Evolutionary conservation across 371 early-diverging fungal genomes (phyloP).

Genomic region (Mucor circinelloides): DNA sequence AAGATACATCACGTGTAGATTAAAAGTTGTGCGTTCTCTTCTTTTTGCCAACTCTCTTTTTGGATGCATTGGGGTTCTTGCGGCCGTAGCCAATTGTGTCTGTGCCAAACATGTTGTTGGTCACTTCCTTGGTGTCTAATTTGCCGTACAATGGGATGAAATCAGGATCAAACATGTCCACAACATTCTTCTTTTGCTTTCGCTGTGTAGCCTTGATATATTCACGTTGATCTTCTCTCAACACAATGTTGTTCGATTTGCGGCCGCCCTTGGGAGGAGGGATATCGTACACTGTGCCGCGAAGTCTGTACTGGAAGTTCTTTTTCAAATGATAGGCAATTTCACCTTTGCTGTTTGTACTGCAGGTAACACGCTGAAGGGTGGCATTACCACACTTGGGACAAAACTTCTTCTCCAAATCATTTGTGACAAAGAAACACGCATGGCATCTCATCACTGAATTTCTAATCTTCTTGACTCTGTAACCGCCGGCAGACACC

Average conservation of each 20-base stretch:
- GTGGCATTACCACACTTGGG: conserved; percentile 91
- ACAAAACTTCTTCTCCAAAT: conserved; percentile 93
- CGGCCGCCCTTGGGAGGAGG: conserved; percentile 87
- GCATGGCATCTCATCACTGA: conserved; percentile 95
- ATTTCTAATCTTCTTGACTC: conserved; percentile 78
- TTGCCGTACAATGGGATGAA: conserved; percentile 69
- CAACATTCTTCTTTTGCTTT: conserved; percentile 55
- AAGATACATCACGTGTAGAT: neutral
- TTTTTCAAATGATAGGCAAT: conserved; percentile 83
- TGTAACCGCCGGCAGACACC: conserved; percentile 83
- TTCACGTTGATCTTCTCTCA: conserved; percentile 93
- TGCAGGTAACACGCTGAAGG: conserved; percentile 81
- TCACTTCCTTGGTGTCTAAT: conserved; percentile 40
- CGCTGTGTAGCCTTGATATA: conserved; percentile 64
- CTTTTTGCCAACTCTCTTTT: conserved; percentile 57
- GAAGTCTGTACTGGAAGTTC: conserved; percentile 87
- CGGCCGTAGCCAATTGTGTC: conserved; percentile 85
- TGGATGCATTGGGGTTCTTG: conserved; percentile 83
- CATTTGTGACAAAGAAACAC: conserved; percentile 84
- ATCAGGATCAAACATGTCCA: conserved; percentile 79
- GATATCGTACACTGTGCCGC: conserved; percentile 90
- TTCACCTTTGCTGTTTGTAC: conserved; percentile 80
- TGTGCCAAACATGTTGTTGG: conserved; percentile 67
- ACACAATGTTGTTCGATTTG: conserved; percentile 75
- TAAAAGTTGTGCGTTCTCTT: conserved; percentile 37